phyloP scores from a whole-genome alignment of 23 red algal species.

The Gracilaria domingensis region DNA sequence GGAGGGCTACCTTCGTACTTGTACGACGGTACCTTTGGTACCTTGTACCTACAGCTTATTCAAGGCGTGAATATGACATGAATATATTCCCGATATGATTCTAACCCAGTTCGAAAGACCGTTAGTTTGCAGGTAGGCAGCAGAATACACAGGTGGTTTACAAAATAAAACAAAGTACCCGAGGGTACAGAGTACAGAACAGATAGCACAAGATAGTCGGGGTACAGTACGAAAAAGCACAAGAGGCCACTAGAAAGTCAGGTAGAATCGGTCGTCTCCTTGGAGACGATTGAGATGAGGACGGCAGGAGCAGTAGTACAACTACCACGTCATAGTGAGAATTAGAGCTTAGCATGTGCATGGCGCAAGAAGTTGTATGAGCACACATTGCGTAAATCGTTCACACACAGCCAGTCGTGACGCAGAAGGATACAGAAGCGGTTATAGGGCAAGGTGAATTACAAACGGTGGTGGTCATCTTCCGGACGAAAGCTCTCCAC shows the following conservation, averaged over 20 bases:
- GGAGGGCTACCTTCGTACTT: too few species aligned
- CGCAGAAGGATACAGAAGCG: background rate
- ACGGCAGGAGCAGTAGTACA: background rate
- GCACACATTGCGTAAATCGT: background rate
- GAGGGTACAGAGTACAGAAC: background rate
- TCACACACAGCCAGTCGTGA: background rate
- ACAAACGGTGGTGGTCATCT: conserved; percentile 9
- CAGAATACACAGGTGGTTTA: too few species aligned
- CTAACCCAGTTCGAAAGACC: too few species aligned
- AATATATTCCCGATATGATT: too few species aligned
- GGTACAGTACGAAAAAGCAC: background rate
- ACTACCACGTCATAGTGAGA: background rate
- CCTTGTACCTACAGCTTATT: too few species aligned
- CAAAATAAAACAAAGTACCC: background rate
- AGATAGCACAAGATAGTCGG: background rate
- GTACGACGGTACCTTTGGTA: too few species aligned
- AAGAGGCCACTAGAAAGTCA: background rate
- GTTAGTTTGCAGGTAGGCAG: too few species aligned
- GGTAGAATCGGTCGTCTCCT: too few species aligned
- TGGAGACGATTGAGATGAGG: background rate
- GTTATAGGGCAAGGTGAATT: background rate
- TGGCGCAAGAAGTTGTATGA: background rate
- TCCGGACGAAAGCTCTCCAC: conserved; percentile 58
- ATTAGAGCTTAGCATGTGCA: background rate
- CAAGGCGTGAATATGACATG: too few species aligned